phyloP scores from a whole-genome alignment of 805 yeast species.

The Torulaspora maleeae region DNA sequence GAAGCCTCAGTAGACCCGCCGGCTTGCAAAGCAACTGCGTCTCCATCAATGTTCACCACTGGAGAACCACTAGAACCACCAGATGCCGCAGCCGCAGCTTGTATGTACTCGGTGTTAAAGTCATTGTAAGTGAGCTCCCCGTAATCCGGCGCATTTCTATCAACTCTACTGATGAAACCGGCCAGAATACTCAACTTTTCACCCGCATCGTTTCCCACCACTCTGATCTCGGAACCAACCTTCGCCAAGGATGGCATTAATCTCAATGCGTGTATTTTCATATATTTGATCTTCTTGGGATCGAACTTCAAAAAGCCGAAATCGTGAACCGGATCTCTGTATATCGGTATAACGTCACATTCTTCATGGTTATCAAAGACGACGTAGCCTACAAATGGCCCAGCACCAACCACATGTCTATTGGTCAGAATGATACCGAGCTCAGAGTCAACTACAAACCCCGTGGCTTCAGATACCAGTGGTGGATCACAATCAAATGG shows the following conservation, averaged over 20 bases:
- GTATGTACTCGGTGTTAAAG: constrained; percentile 89
- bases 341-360: constrained; percentile 76
- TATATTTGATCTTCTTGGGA: constrained; percentile 65
- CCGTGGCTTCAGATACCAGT: constrained; percentile 85
- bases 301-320: constrained; percentile 84
- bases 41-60: constrained; percentile 83
- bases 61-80: constrained; percentile 97
- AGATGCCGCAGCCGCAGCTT: constrained; percentile 93
- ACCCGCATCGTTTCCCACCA: constrained; percentile 95
- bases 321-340: constrained; percentile 93
- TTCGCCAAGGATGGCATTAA: constrained; percentile 77
- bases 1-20: constrained; percentile 92
- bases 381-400: constrained; percentile 87
- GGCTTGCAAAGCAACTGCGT: constrained; percentile 88
- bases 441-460: constrained; percentile 82
- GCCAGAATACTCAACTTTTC: constrained; percentile 84
- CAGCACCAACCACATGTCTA: constrained; percentile 93
- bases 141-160: constrained; percentile 92
- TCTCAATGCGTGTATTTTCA: constrained; percentile 60
- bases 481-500: constrained; percentile 84
- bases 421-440: constrained; percentile 84
- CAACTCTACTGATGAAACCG: constrained; percentile 73
- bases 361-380: constrained; percentile 95
- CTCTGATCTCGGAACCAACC: constrained; percentile 91
- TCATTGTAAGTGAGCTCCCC: constrained; percentile 86